These are phyloP conservation scores for Luffa acutangula DNA, from an alignment of 306 rosid genomes.

Conservation along the genomic window DNA sequence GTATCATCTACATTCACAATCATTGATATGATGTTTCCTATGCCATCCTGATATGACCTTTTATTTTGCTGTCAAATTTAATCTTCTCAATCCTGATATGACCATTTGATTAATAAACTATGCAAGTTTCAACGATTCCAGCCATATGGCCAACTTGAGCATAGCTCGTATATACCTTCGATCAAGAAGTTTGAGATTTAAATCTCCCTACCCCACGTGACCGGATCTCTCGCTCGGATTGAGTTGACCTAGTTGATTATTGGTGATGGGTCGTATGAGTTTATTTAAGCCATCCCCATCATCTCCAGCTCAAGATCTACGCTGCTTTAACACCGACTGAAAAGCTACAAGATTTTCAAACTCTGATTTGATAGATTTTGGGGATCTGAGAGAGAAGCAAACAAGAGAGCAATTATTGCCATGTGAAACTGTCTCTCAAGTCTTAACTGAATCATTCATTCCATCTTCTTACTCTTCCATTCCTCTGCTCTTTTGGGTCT, in stretches of 20 bases:
- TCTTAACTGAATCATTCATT: neutral
- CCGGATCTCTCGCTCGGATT: neutral
- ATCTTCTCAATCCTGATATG: neutral
- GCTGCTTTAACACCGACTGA: neutral
- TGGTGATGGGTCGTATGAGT: neutral
- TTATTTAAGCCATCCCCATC: neutral
- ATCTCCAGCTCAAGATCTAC: neutral
- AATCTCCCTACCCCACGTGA: too few relatives aligned
- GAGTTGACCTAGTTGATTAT: too few relatives aligned
- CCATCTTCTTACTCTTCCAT: neutral
- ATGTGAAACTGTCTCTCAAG: conserved; percentile 4
- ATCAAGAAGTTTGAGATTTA: too few relatives aligned
- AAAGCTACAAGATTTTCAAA: neutral
- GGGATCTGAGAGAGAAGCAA: neutral
- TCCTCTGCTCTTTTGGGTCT: neutral
- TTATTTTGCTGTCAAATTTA: neutral
- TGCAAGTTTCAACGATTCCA: neutral
- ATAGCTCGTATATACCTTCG: too few relatives aligned
- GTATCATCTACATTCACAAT: neutral
- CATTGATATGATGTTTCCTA: neutral
- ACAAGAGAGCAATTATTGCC: neutral
- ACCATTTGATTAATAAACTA: neutral
- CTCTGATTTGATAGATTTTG: neutral
- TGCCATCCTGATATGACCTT: neutral
- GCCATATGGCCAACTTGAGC: too few relatives aligned